Percentiles rank a stretch among this genome's conserved stretches.
Evolutionary conservation across 768 basidiomycete genomes (phyloP).

Genomic region (Leccinellum rugosiceps): DNA sequence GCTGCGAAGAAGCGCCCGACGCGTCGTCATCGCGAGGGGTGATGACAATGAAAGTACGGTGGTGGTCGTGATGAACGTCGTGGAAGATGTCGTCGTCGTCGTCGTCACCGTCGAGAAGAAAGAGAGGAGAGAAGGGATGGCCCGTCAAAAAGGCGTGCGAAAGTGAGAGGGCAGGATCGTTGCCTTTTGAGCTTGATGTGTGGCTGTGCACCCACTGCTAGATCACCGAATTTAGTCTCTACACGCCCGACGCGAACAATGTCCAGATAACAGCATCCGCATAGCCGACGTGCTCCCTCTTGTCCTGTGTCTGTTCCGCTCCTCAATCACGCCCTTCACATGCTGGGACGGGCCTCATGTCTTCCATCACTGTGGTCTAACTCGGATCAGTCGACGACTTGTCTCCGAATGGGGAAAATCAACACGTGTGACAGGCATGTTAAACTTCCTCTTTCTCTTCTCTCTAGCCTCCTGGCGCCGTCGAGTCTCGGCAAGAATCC

Average conservation of each 20-base stretch:
- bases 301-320: neutral
- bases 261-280: conserved; percentile 3
- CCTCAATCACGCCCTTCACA: conserved; percentile 21
- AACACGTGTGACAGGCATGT: conserved; percentile 26
- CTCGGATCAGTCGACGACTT: conserved; percentile 17
- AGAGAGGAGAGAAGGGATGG: conserved; percentile 23
- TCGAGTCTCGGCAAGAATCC: conserved; percentile 3
- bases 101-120: conserved; percentile 25
- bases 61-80: conserved; percentile 8
- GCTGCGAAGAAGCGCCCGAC: conserved; percentile 18
- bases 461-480: conserved; percentile 7
- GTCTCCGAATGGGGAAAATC: conserved; percentile 14
- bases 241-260: conserved; percentile 7
- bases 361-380: conserved; percentile 2
- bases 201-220: conserved; percentile 23
- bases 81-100: conserved; percentile 24
- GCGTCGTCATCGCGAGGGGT: conserved; percentile 21
- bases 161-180: conserved; percentile 19
- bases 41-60: neutral
- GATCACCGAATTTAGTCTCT: neutral
- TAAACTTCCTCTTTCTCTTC: conserved; percentile 13
- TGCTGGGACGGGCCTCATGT: conserved; percentile 19
- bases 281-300: neutral
- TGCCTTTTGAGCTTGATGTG: conserved; percentile 31
- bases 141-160: conserved; percentile 31